Evolutionary conservation across 169 alveolate genomes (phyloP).

Genomic region (Eimeria tenella): DNA sequence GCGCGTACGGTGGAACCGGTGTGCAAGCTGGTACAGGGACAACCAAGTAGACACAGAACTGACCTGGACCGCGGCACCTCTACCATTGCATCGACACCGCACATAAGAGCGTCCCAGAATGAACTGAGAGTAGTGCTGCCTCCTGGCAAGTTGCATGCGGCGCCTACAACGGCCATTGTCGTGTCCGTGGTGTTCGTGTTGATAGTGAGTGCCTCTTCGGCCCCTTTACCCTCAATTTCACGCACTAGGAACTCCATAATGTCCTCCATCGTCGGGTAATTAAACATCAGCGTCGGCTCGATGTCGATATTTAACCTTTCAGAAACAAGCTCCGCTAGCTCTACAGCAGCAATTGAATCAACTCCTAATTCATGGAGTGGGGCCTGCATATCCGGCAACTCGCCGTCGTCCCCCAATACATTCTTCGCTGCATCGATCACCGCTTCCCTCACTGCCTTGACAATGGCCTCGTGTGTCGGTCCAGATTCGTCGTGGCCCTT

Average conservation of each 20-base stretch:
- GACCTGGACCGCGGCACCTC: conserved; percentile 83
- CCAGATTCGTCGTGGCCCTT: conserved; percentile 44
- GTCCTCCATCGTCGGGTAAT: conserved; percentile 86
- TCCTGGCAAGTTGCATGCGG: conserved; percentile 87
- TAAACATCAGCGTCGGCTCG: conserved; percentile 86
- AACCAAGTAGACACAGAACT: neutral
- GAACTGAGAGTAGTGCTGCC: conserved; percentile 81
- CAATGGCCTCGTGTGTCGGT: conserved; percentile 35
- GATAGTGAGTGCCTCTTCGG: conserved; percentile 32
- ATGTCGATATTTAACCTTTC: conserved; percentile 81
- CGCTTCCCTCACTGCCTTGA: conserved; percentile 75
- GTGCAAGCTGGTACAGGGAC: neutral
- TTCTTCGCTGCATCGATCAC: conserved; percentile 76
- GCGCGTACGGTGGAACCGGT: neutral
- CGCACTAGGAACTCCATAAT: conserved; percentile 81
- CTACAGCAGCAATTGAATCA: conserved; percentile 86
- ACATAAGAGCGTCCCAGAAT: conserved; percentile 84
- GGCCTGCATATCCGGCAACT: conserved; percentile 81
- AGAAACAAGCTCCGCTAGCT: conserved; percentile 84
- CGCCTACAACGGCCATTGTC: conserved; percentile 81
- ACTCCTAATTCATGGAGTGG: conserved; percentile 87
- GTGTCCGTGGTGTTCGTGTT: conserved; percentile 26
- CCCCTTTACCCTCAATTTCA: conserved; percentile 76
- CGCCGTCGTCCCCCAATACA: conserved; percentile 75
- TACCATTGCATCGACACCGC: conserved; percentile 83